These are phyloP conservation scores for Septoria petroselini DNA, from an alignment of 2,329 filamentous ascomycete genomes.

Conservation along the genomic window DNA sequence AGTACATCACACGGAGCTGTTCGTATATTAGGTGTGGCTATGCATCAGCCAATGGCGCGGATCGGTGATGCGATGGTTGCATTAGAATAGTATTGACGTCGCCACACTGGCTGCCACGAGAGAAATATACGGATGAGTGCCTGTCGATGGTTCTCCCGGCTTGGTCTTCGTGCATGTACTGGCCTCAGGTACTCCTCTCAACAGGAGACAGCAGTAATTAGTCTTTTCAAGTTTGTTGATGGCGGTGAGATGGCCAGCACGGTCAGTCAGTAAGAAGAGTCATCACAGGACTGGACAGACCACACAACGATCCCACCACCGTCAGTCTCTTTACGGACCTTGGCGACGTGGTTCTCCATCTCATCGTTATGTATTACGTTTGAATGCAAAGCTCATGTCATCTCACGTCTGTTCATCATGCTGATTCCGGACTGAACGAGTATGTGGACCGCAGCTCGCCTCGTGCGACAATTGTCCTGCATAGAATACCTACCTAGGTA, in stretches of 20 bases:
- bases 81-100: conserved; percentile 1
- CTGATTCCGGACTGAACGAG: conserved; percentile 3
- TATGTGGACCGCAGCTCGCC: conserved; percentile 3
- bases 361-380: too few species aligned
- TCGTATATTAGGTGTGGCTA: not conserved
- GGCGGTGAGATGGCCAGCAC: conserved; percentile 6
- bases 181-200: conserved; percentile 4
- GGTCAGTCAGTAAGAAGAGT: not conserved
- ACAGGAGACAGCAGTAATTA: conserved; percentile 3
- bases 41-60: conserved; percentile 1
- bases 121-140: conserved; percentile 1
- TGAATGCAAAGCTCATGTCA: too few species aligned
- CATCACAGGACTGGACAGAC: not conserved
- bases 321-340: not conserved
- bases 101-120: conserved; percentile 6
- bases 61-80: conserved; percentile 12
- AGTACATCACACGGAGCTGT: not conserved
- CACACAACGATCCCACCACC: not conserved
- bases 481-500: not conserved
- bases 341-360: not conserved
- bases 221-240: too few species aligned
- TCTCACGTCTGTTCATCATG: too few species aligned
- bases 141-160: conserved; percentile 3
- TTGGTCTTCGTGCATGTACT: conserved; percentile 12
- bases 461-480: not conserved